Evolutionary conservation across 2,329 filamentous ascomycete genomes (phyloP).

Genomic region (Mycosphaerella sp.): DNA sequence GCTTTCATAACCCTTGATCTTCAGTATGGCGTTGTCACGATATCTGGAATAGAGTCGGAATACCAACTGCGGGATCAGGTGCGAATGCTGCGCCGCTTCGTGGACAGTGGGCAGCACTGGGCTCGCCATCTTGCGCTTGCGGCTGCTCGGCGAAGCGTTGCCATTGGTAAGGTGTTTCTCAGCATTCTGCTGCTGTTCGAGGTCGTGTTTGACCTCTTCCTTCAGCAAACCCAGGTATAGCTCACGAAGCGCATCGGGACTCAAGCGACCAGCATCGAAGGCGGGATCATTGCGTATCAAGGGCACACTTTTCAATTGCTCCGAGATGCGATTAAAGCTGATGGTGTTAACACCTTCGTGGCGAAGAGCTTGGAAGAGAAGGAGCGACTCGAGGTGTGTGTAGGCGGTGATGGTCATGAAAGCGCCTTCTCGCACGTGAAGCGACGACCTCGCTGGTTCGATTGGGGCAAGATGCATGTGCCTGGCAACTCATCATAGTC

Average conservation of each 20-base stretch:
- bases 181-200: conserved; percentile 27
- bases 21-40: conserved; percentile 58
- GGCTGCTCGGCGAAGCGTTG: conserved; percentile 48
- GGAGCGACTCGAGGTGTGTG: conserved; percentile 77
- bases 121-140: conserved; percentile 68
- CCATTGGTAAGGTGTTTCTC: conserved; percentile 35
- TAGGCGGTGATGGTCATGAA: conserved; percentile 59
- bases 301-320: conserved; percentile 65
- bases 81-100: conserved; percentile 59
- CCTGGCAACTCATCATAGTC: conserved; percentile 1
- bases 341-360: conserved; percentile 57
- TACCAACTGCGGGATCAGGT: conserved; percentile 64
- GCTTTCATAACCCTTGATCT: conserved; percentile 69
- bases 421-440: conserved; percentile 5
- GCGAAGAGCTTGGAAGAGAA: conserved; percentile 74
- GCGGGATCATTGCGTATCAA: conserved; percentile 62
- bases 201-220: conserved; percentile 56
- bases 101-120: conserved; percentile 58
- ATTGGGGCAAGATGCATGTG: conserved; percentile 3
- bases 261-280: conserved; percentile 69
- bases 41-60: conserved; percentile 70
- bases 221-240: conserved; percentile 70
- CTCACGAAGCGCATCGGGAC: conserved; percentile 68
- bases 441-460: conserved; percentile 5
- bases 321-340: conserved; percentile 66